These are phyloP conservation scores for Starmerella gropengiesseri DNA, from an alignment of 805 yeast species.

Conservation along the genomic window DNA sequence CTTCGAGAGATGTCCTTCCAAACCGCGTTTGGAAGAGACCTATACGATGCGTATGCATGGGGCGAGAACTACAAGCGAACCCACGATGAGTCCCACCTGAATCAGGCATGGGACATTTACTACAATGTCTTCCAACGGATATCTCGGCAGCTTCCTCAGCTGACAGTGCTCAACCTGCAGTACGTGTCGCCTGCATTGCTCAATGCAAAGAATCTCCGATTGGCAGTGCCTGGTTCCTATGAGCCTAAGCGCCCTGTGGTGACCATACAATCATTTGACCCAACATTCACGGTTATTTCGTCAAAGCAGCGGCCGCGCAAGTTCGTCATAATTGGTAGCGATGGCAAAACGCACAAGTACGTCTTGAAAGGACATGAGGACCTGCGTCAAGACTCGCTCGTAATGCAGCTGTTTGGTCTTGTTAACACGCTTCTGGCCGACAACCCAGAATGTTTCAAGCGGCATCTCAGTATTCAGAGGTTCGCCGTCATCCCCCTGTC, in stretches of 20 bases:
- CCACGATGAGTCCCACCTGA: slow-evolving; percentile 74
- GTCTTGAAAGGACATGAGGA: slow-evolving; percentile 92
- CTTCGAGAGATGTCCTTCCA: slow-evolving; percentile 85
- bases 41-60: slow-evolving; percentile 91
- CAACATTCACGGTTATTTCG: slow-evolving; percentile 73
- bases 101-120: slow-evolving; percentile 97
- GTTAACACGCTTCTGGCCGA: slow-evolving; percentile 81
- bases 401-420: slow-evolving; percentile 93
- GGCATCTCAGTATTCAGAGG: slow-evolving; percentile 86
- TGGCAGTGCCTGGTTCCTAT: slow-evolving; percentile 93
- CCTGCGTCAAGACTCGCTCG: slow-evolving; percentile 91
- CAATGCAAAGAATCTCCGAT: slow-evolving; percentile 63
- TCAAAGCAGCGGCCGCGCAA: slow-evolving; percentile 95
- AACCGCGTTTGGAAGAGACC: slow-evolving; percentile 85
- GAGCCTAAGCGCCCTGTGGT: slow-evolving; percentile 71
- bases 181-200: slow-evolving; percentile 86
- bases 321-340: slow-evolving; percentile 68
- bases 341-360: slow-evolving; percentile 81
- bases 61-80: slow-evolving; percentile 73
- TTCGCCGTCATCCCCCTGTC: slow-evolving; percentile 92
- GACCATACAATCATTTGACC: slow-evolving; percentile 64
- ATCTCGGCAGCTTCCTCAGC: slow-evolving; percentile 76
- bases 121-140: slow-evolving; percentile 88
- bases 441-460: slow-evolving; percentile 90
- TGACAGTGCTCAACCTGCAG: slow-evolving; percentile 76